A percentile compares a stretch with the other conserved stretches of the same genome.
These are phyloP conservation scores for Megacollybia marginata DNA, from an alignment of 768 basidiomycete species.

Conservation along the genomic window DNA sequence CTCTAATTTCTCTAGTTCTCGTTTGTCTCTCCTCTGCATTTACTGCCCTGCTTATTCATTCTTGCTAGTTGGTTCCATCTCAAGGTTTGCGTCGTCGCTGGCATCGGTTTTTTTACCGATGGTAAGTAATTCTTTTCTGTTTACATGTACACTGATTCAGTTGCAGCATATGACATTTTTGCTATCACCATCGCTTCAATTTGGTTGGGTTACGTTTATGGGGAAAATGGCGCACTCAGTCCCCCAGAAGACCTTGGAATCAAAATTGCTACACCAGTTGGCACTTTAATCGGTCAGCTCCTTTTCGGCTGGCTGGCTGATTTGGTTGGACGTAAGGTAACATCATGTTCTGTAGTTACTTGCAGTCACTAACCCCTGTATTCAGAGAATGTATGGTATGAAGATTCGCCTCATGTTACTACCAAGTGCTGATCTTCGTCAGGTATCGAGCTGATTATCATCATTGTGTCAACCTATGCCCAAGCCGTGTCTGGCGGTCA, in stretches of 20 bases:
- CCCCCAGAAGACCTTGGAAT: conserved; percentile 67
- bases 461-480: conserved; percentile 72
- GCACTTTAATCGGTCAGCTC: conserved; percentile 69
- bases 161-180: conserved; percentile 64
- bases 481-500: conserved; percentile 72
- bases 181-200: conserved; percentile 80
- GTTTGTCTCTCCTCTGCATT: too few species aligned
- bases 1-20: too few species aligned
- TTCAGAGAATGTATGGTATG: conserved; percentile 25
- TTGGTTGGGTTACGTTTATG: conserved; percentile 84
- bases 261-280: conserved; percentile 72
- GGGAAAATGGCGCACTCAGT: conserved; percentile 24
- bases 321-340: conserved; percentile 66
- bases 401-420: too few species aligned
- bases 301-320: conserved; percentile 81
- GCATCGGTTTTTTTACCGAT: conserved; percentile 90
- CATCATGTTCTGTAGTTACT: conserved; percentile 20
- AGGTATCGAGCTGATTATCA: conserved; percentile 72
- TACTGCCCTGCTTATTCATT: too few species aligned
- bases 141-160: neutral
- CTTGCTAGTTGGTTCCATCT: conserved; percentile 62
- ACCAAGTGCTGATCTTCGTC: too few species aligned
- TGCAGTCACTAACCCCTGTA: neutral
- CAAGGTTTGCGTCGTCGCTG: conserved; percentile 62
- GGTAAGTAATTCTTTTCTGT: conserved; percentile 28